Conservation (phyloP, 176 grass and related monocot genomes). For the Bromus sterilis region DNA sequence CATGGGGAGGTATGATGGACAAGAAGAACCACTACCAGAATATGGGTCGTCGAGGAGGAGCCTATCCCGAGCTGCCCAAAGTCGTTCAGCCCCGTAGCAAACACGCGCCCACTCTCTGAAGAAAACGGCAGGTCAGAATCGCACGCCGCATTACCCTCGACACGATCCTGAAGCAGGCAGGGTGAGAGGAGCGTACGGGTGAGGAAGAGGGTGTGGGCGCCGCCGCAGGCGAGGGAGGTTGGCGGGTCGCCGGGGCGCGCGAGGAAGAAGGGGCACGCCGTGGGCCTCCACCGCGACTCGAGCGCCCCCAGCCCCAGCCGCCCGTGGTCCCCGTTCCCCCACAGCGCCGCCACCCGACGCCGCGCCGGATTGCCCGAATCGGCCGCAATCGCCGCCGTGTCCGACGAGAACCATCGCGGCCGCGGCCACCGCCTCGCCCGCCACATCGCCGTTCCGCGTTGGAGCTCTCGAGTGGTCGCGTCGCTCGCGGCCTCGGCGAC, state of each 20-base stretch:
- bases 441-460: conserved; percentile 37
- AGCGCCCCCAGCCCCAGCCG: conserved; percentile 67
- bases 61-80: conserved; percentile 79
- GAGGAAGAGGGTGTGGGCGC: conserved; percentile 92
- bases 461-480: neutral
- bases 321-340: conserved; percentile 93
- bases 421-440: conserved; percentile 23
- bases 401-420: conserved; percentile 13
- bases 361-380: neutral
- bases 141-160: too few species aligned
- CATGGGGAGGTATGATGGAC: neutral
- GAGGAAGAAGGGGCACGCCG: conserved; percentile 68
- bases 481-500: conserved; percentile 20
- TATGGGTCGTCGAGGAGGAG: conserved; percentile 44
- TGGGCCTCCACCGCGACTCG: conserved; percentile 77
- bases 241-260: conserved; percentile 36
- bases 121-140: neutral
- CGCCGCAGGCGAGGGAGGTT: conserved; percentile 62
- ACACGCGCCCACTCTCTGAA: conserved; percentile 68
- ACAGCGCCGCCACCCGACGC: conserved; percentile 63
- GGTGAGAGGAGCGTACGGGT: conserved; percentile 28
- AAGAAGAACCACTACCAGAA: conserved; percentile 42
- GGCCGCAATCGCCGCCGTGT: neutral
- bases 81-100: conserved; percentile 78
- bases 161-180: too few species aligned